A percentile compares a stretch with the other conserved stretches of the same genome.
These are phyloP conservation scores for Cardamine occulta DNA, from an alignment of 345 rosid genomes.

Conservation along the genomic window DNA sequence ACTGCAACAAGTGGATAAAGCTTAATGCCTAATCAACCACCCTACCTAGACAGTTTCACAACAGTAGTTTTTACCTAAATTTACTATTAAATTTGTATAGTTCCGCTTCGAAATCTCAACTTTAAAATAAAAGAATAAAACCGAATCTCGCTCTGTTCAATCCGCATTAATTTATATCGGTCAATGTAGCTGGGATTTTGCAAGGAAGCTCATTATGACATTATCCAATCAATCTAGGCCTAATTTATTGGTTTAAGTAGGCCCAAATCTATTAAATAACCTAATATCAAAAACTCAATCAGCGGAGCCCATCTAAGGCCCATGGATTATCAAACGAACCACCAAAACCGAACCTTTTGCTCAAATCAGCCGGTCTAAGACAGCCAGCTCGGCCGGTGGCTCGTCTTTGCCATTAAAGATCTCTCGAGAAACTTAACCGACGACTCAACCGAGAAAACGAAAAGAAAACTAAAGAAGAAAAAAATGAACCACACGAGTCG, in stretches of 20 bases:
- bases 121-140: no score
- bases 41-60: background rate
- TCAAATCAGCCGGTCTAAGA: background rate
- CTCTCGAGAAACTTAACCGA: background rate
- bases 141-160: background rate
- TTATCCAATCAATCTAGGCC: background rate
- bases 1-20: background rate
- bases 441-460: background rate
- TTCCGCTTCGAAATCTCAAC: no score
- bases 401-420: background rate
- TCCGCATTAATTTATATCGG: background rate
- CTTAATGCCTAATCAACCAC: background rate
- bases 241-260: background rate
- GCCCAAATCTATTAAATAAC: background rate
- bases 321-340: background rate
- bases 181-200: background rate
- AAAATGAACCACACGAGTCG: constrained; percentile 12
- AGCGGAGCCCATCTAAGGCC: background rate
- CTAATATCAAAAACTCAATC: no score
- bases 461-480: background rate
- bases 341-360: background rate
- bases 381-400: background rate
- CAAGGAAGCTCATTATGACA: background rate
- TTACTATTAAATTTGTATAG: no score
- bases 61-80: background rate